These are phyloP conservation scores for Saccharomycopsis olivae DNA, from an alignment of 805 yeast genomes.

Conservation along the genomic window DNA sequence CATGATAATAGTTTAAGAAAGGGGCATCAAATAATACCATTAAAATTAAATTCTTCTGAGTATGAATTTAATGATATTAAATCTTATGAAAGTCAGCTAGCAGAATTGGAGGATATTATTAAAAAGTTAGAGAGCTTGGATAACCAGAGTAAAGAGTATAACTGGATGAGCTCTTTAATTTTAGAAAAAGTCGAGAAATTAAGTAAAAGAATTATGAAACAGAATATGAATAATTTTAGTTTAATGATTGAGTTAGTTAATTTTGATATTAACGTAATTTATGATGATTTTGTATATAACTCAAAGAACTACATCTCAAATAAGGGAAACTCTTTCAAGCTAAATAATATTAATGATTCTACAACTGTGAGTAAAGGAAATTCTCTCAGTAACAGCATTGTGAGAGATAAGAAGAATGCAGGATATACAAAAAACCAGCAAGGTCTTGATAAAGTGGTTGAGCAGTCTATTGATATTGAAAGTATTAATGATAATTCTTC, in stretches of 20 bases:
- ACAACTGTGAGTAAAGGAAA: neutral
- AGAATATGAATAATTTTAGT: constrained; percentile 20
- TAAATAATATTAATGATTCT: constrained; percentile 1
- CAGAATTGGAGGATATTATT: constrained; percentile 6
- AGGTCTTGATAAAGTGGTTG: constrained; percentile 19
- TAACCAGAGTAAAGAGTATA: neutral
- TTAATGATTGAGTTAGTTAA: constrained; percentile 33
- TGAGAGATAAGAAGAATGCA: neutral
- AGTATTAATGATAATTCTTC: constrained; percentile 16
- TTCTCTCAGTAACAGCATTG: neutral
- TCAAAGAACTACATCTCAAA: neutral
- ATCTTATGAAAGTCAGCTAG: constrained; percentile 9
- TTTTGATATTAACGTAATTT: constrained; percentile 33
- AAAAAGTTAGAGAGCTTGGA: constrained; percentile 12
- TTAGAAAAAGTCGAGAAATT: constrained; percentile 13
- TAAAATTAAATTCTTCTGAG: constrained; percentile 46
- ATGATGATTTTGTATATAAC: constrained; percentile 27
- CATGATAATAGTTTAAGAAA: constrained; percentile 49
- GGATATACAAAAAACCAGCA: constrained; percentile 2
- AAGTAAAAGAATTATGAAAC: constrained; percentile 9
- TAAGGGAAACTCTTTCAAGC: constrained; percentile 10
- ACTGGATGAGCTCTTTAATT: constrained; percentile 16
- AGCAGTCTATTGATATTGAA: constrained; percentile 25
- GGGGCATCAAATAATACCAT: constrained; percentile 54
- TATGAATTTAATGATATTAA: constrained; percentile 19